These are phyloP conservation scores for Berberis thunbergii DNA, from an alignment of 164 flowering plant species.

Conservation along the genomic window DNA sequence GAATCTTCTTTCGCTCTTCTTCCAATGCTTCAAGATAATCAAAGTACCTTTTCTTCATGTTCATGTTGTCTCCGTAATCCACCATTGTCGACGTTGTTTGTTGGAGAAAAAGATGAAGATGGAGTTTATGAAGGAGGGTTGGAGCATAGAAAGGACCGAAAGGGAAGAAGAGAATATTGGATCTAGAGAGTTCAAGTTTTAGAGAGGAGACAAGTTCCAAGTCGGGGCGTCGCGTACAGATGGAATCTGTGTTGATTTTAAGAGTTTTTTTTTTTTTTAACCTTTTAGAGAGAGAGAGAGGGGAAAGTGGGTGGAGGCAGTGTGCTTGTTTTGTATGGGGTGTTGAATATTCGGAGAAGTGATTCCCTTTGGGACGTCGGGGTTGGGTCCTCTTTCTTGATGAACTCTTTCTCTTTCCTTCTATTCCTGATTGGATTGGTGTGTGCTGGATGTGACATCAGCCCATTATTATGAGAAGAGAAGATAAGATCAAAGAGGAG, in stretches of 20 bases:
- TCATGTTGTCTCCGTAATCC: background rate
- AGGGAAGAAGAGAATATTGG: background rate
- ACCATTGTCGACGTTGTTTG: background rate
- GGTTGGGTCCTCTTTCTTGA: no score
- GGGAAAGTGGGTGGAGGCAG: no score
- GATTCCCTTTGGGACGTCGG: no score
- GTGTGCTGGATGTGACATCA: no score
- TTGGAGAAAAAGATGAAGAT: background rate
- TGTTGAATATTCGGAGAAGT: no score
- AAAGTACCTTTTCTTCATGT: background rate
- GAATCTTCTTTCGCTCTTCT: constrained; percentile 51
- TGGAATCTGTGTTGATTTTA: background rate
- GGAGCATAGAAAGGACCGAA: background rate
- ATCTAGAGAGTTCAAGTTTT: background rate
- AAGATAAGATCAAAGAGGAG: no score
- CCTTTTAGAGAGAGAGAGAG: no score
- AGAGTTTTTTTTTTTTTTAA: no score
- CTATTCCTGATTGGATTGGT: no score
- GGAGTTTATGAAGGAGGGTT: background rate
- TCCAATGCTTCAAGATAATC: constrained; percentile 13
- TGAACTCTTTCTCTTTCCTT: no score
- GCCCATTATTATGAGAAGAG: no score
- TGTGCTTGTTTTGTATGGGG: no score
- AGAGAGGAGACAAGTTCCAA: background rate
- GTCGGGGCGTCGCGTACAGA: background rate